These are phyloP conservation scores for Dimocarpus longan DNA, from an alignment of 345 rosid genomes.

Conservation along the genomic window DNA sequence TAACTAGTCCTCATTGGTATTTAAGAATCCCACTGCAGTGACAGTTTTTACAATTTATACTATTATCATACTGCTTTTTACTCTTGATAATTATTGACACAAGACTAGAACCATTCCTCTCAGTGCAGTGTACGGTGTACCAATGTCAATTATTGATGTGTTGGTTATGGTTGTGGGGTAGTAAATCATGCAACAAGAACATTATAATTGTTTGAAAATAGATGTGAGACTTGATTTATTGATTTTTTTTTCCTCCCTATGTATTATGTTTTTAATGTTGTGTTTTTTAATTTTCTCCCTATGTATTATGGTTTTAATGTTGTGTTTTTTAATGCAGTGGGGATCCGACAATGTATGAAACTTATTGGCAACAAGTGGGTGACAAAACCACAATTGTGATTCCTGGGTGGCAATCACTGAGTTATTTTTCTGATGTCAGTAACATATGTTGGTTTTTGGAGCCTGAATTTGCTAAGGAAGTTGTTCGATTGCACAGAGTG, in stretches of 20 bases:
- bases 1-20: slow-evolving; percentile 8
- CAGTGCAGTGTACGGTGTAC: too few species aligned
- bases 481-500: slow-evolving; percentile 60
- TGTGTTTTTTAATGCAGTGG: slow-evolving; percentile 53
- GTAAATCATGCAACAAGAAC: neutral
- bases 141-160: neutral
- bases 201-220: neutral
- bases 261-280: slow-evolving; percentile 3
- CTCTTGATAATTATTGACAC: neutral
- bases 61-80: neutral
- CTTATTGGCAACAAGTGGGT: slow-evolving; percentile 69
- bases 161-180: neutral
- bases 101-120: neutral
- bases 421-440: slow-evolving; percentile 74
- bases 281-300: neutral
- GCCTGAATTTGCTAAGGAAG: slow-evolving; percentile 64
- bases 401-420: slow-evolving; percentile 84
- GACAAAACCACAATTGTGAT: slow-evolving; percentile 71
- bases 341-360: slow-evolving; percentile 89
- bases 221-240: neutral
- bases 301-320: slow-evolving; percentile 6
- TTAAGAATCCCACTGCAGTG: slow-evolving; percentile 4
- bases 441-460: slow-evolving; percentile 91
- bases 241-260: neutral
- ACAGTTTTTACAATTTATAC: slow-evolving; percentile 1